Conservation (phyloP, 2,329 filamentous ascomycete genomes). For the Lachnellula arida region DNA sequence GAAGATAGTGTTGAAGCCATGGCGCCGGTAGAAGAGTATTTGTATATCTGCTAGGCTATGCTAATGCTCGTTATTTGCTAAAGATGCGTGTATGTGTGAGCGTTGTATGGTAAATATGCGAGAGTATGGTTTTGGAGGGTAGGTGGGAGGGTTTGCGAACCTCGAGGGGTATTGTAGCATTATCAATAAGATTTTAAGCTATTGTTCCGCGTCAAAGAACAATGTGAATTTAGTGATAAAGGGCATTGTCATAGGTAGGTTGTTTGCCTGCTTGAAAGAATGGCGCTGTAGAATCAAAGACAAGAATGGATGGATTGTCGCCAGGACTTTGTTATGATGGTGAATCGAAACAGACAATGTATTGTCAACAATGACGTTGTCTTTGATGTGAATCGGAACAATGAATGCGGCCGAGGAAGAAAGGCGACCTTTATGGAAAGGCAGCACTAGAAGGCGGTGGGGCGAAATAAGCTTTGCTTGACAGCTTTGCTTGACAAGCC, state of each 20-base stretch:
- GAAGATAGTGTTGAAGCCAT: conserved; percentile 11
- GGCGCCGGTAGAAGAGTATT: neutral
- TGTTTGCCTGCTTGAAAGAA: conserved; percentile 5
- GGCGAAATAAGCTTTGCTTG: too few species aligned
- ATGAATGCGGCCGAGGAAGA: neutral
- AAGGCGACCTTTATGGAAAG: too few species aligned
- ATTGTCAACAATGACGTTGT: neutral
- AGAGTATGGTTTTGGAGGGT: neutral
- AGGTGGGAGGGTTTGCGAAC: conserved; percentile 3
- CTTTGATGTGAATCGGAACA: neutral
- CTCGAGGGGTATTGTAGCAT: conserved; percentile 1
- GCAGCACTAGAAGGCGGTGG: too few species aligned
- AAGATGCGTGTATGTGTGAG: neutral
- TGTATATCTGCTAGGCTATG: neutral
- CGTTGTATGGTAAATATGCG: neutral
- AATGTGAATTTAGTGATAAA: conserved; percentile 12
- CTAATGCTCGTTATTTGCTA: neutral
- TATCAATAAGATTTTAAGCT: conserved; percentile 2
- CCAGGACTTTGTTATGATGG: neutral
- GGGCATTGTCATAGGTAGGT: conserved; percentile 21
- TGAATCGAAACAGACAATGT: neutral
- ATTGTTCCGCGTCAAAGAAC: conserved; percentile 19
- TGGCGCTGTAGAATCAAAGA: conserved; percentile 4
- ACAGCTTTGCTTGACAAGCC: too few species aligned
- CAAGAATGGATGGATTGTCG: conserved; percentile 5